Evolutionary conservation across 495 filamentous ascomycete species (phyloP).

Genomic region (Coniosporium apollinis): DNA sequence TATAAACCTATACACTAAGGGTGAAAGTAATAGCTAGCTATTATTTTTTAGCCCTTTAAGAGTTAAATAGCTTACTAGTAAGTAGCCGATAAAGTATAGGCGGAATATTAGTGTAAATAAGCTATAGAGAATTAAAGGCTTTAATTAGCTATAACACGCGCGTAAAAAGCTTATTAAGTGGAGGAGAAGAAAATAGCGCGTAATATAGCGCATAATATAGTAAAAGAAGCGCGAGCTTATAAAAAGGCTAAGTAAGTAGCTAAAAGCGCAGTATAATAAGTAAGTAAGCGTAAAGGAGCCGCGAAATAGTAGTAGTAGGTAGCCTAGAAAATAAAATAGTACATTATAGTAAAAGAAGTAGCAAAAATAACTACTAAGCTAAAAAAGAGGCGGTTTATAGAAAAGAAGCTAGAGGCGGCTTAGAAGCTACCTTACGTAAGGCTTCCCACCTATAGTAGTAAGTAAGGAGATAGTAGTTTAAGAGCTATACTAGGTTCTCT

Average conservation of each 20-base stretch:
- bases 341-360: background rate
- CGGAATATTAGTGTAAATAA: background rate
- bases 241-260: background rate
- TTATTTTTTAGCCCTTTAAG: background rate
- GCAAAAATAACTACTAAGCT: background rate
- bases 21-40: background rate
- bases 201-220: background rate
- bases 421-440: background rate
- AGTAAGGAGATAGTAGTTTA: constrained; percentile 1
- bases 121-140: background rate
- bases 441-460: background rate
- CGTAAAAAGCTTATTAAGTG: background rate
- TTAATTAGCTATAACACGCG: background rate
- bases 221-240: background rate
- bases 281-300: background rate
- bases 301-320: background rate
- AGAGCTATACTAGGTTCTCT: background rate
- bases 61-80: background rate
- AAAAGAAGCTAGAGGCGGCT: background rate
- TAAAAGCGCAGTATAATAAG: background rate
- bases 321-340: background rate
- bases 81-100: background rate
- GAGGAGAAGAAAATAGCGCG: background rate
- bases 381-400: background rate
- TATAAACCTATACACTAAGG: background rate